Evolutionary conservation across 176 grass and related monocot genomes (phyloP).

Genomic region (Oryza longistaminata): DNA sequence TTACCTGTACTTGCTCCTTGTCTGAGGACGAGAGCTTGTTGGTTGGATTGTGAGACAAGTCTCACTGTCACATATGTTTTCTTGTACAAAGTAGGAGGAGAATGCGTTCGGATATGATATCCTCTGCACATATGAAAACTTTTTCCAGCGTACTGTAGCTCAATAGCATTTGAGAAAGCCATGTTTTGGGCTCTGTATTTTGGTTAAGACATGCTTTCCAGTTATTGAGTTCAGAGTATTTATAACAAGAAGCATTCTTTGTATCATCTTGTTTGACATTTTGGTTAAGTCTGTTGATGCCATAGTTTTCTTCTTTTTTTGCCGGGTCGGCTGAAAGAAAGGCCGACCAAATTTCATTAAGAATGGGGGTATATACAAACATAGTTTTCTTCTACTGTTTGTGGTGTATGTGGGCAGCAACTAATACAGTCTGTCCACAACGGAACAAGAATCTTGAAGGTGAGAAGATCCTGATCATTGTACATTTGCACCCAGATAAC

Average conservation of each 20-base stretch:
- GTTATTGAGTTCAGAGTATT: not conserved
- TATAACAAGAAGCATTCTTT: not conserved
- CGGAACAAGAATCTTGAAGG: not conserved
- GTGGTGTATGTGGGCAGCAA: not conserved
- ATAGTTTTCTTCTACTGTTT: not conserved
- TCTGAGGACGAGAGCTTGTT: constrained; percentile 18
- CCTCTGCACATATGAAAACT: constrained; percentile 22
- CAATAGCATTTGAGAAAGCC: not conserved
- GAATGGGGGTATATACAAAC: too few relatives aligned
- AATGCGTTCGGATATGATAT: constrained; percentile 24
- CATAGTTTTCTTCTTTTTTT: not conserved
- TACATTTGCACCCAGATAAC: not conserved
- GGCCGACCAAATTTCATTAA: too few relatives aligned
- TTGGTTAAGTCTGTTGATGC: not conserved
- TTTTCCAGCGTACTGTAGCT: constrained; percentile 36
- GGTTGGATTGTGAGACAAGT: constrained; percentile 21
- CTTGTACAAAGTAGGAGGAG: constrained; percentile 45
- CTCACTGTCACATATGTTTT: constrained; percentile 25
- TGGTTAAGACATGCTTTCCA: not conserved
- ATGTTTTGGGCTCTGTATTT: constrained; percentile 14
- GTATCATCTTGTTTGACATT: not conserved
- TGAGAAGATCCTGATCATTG: not conserved
- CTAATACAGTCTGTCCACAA: not conserved
- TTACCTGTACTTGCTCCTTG: constrained; percentile 8
- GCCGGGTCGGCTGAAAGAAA: too few relatives aligned